These are phyloP conservation scores for Musa balbisiana DNA, from an alignment of 202 grass and related monocot species.

Conservation along the genomic window DNA sequence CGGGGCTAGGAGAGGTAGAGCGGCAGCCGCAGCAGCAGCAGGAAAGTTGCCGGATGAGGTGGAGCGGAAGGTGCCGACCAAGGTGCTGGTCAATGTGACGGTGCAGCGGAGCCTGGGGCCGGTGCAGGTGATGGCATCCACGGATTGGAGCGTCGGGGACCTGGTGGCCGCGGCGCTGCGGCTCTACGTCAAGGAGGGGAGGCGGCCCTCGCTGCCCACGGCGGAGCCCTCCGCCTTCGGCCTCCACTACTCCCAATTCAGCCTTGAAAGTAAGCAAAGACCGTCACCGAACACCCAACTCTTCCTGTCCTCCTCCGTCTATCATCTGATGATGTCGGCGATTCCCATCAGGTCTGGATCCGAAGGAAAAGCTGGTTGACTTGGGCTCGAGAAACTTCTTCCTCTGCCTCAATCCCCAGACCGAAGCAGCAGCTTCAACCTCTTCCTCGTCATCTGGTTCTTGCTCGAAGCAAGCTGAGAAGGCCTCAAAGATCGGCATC, in stretches of 20 bases:
- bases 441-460: slow-evolving; percentile 26
- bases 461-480: slow-evolving; percentile 19
- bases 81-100: slow-evolving; percentile 70
- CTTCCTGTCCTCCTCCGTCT: background rate
- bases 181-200: slow-evolving; percentile 64
- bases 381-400: slow-evolving; percentile 95
- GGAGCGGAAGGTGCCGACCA: slow-evolving; percentile 43
- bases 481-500: slow-evolving; percentile 4
- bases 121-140: slow-evolving; percentile 69
- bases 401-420: slow-evolving; percentile 43
- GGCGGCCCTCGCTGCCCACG: slow-evolving; percentile 42
- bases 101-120: slow-evolving; percentile 76
- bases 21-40: background rate
- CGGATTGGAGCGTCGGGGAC: slow-evolving; percentile 63
- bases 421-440: slow-evolving; percentile 1
- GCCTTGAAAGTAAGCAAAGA: slow-evolving; percentile 60
- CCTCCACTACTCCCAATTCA: slow-evolving; percentile 91
- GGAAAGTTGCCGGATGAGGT: background rate
- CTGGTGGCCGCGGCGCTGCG: slow-evolving; percentile 44
- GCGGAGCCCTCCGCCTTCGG: slow-evolving; percentile 39
- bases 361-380: slow-evolving; percentile 52
- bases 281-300: background rate
- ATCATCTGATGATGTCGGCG: background rate
- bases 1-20: background rate
- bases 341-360: slow-evolving; percentile 49